Conservation (phyloP, 495 filamentous ascomycete genomes). For the Rusavskia elegans region DNA sequence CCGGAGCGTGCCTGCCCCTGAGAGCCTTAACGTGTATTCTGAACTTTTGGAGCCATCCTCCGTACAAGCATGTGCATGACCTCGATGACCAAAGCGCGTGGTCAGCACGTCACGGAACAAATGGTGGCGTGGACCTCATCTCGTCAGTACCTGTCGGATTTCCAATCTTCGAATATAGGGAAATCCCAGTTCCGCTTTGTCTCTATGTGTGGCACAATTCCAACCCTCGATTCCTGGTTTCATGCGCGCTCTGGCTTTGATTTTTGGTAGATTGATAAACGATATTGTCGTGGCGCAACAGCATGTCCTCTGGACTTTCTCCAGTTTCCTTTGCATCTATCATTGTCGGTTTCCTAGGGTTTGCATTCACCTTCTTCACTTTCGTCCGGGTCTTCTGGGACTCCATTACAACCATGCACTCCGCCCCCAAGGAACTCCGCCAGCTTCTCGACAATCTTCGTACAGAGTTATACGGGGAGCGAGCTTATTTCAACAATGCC, state of each 20-base stretch:
- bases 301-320: neutral
- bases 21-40: too few relatives aligned
- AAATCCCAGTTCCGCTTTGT: too few relatives aligned
- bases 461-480: constrained; percentile 11
- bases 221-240: too few relatives aligned
- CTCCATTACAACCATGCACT: constrained; percentile 11
- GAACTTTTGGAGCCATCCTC: too few relatives aligned
- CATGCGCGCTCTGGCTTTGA: too few relatives aligned
- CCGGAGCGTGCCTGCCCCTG: too few relatives aligned
- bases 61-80: too few relatives aligned
- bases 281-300: neutral
- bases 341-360: constrained; percentile 12
- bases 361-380: constrained; percentile 14
- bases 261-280: too few relatives aligned
- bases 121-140: too few relatives aligned
- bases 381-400: constrained; percentile 13
- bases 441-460: constrained; percentile 10
- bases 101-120: neutral
- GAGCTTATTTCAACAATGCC: constrained; percentile 11
- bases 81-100: neutral
- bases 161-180: too few relatives aligned
- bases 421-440: constrained; percentile 8
- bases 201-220: too few relatives aligned
- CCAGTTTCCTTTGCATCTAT: constrained; percentile 9
- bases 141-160: too few relatives aligned